Evolutionary conservation across 441 rosid species (phyloP).

Genomic region (Breynia disticha): DNA sequence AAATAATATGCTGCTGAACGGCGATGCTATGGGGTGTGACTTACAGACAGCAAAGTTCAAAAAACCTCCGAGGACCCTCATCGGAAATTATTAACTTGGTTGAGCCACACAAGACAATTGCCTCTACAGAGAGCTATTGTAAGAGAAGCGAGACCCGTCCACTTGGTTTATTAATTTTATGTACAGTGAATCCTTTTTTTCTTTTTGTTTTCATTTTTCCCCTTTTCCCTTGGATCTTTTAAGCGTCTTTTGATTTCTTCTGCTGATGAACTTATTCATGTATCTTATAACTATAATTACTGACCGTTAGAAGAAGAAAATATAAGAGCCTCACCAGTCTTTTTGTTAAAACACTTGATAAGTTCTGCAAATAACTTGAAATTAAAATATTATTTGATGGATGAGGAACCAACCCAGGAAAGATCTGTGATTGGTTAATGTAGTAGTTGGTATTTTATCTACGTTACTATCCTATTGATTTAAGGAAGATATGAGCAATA

Average conservation of each 20-base stretch:
- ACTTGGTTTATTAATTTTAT: constrained; percentile 26
- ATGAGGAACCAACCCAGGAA: too few species aligned
- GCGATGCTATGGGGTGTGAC: constrained; percentile 1
- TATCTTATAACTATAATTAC: too few species aligned
- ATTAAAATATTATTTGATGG: too few species aligned
- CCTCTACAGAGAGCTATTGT: constrained; percentile 22
- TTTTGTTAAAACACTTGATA: too few species aligned
- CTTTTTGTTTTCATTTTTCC: not conserved
- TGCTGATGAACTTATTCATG: too few species aligned
- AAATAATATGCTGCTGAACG: constrained; percentile 3
- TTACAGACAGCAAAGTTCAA: constrained; percentile 2
- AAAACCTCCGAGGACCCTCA: constrained; percentile 1
- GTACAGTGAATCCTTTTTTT: constrained; percentile 31
- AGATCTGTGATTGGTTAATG: too few species aligned
- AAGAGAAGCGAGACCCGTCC: constrained; percentile 24
- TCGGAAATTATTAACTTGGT: constrained; percentile 28
- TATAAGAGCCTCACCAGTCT: too few species aligned
- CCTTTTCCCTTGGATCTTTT: not conserved
- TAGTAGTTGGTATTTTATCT: too few species aligned
- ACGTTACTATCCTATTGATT: too few species aligned
- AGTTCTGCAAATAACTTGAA: too few species aligned
- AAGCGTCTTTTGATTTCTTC: not conserved
- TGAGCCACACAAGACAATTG: constrained; percentile 18
- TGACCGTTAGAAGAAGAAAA: too few species aligned
- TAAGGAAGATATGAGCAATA: too few species aligned